Evolutionary conservation across 306 rosid genomes (phyloP), one percentile per base, ranked within the genome.

Genomic region (Benincasa hispida): DNA sequence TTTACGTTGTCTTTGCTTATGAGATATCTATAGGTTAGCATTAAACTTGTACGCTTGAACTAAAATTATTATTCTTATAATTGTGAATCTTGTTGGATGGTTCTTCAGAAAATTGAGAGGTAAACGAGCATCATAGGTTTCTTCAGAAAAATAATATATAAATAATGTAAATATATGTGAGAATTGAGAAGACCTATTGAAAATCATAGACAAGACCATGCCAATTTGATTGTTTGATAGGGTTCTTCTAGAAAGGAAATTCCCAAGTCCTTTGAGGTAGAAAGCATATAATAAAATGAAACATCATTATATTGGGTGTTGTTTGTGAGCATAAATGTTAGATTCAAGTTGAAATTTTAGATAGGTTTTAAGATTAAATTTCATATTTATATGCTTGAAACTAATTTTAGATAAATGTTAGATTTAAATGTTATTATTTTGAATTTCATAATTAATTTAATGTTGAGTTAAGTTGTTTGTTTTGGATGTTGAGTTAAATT

Each of bases 191-290:
- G 68, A 61, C 39, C 56, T 24, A 66, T 70, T 70, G 85, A 74
- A 74, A 57, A 74, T 74, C 51, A 83, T 76, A 10, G 58, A 83
- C 83, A 25, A 63, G 75, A 79, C 27, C 75, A 39, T 68, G 57
- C 8, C 72, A 74, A 76, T 78, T 48, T 72, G 82, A 35, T 85
- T 85, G 90, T 92, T 87, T 82, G 75, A 50, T 59, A 42, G 83
- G 77, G 68, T 89, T 86, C 86, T 78, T 87, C 41, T 81, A 76
- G 78, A 84, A 87, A 82, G 89, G 85, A 81, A 83, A 88, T 37
- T 72, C 79, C 75, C 74, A 81, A 22, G 69, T 82, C 86, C 84
- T 78, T 68, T 53, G 75, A 83, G 86, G 85, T 92, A 85, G 76
- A 84, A 81, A 81, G 83, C 81, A 81, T 75, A 83, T 78, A 77